Conservation (phyloP, 805 yeast genomes). For the Debaryomyces maramus region DNA sequence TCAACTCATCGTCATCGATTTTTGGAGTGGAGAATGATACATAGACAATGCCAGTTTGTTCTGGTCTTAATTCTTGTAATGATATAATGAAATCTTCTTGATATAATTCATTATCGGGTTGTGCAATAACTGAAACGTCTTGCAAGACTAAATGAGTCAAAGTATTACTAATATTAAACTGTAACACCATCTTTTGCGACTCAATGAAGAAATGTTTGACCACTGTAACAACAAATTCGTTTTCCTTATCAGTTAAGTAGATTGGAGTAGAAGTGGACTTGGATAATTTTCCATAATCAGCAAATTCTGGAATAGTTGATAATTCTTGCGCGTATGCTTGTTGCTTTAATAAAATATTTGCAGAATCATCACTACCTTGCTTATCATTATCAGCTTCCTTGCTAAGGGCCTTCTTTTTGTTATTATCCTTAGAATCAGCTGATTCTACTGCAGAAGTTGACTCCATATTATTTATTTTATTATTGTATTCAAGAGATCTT, state of each 20-base stretch:
- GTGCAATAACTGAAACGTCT: constrained; percentile 69
- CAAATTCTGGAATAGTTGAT: constrained; percentile 68
- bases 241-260: constrained; percentile 85
- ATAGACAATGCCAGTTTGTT: constrained; percentile 70
- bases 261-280: constrained; percentile 62
- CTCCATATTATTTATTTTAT: constrained; percentile 45
- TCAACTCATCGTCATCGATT: constrained; percentile 43
- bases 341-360: constrained; percentile 42
- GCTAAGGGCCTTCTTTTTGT: constrained; percentile 21
- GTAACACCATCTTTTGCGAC: constrained; percentile 69
- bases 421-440: constrained; percentile 10
- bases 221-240: constrained; percentile 86
- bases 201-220: constrained; percentile 77
- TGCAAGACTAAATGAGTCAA: constrained; percentile 74
- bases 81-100: constrained; percentile 75
- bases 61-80: constrained; percentile 69
- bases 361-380: constrained; percentile 14
- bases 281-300: constrained; percentile 69
- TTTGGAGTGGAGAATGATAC: constrained; percentile 68
- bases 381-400: constrained; percentile 13
- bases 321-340: constrained; percentile 73
- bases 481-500: constrained; percentile 60
- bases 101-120: constrained; percentile 58
- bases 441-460: constrained; percentile 18
- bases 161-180: constrained; percentile 83